phyloP scores from a whole-genome alignment of 2,329 filamentous ascomycete species.

The Fusarium sp. region DNA sequence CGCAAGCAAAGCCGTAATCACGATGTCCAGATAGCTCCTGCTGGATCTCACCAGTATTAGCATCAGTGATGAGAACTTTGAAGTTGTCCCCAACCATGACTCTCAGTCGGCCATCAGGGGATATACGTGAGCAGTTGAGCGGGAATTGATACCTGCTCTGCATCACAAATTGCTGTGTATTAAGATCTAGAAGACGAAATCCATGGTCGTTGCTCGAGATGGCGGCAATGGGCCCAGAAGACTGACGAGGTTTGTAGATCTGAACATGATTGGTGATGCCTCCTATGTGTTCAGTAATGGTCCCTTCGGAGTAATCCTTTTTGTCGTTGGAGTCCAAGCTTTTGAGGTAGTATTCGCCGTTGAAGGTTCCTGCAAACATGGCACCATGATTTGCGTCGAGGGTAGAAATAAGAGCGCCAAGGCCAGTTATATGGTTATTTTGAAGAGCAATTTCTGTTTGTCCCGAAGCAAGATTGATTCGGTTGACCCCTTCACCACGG shows the following conservation, averaged over 20 bases:
- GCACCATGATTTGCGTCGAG: slow-evolving; percentile 65
- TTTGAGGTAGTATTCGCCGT: slow-evolving; percentile 66
- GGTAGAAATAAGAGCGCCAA: slow-evolving; percentile 61
- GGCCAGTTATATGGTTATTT: slow-evolving; percentile 54
- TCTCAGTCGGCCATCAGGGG: slow-evolving; percentile 77
- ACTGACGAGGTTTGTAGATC: slow-evolving; percentile 65
- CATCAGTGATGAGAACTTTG: slow-evolving; percentile 75
- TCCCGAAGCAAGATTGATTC: slow-evolving; percentile 65
- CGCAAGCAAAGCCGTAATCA: slow-evolving; percentile 81
- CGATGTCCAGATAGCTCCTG: slow-evolving; percentile 72
- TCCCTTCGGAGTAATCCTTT: slow-evolving; percentile 57
- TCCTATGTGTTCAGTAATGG: slow-evolving; percentile 61
- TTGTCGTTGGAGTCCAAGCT: slow-evolving; percentile 57
- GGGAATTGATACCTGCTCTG: slow-evolving; percentile 67
- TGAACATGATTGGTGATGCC: slow-evolving; percentile 76
- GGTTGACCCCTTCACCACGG: slow-evolving; percentile 61
- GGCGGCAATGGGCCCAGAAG: slow-evolving; percentile 65
- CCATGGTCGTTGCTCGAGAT: slow-evolving; percentile 73
- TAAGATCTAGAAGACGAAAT: slow-evolving; percentile 70
- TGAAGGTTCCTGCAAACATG: slow-evolving; percentile 70
- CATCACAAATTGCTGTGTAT: slow-evolving; percentile 68
- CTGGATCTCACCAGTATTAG: slow-evolving; percentile 71
- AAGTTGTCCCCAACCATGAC: slow-evolving; percentile 78
- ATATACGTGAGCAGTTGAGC: slow-evolving; percentile 79
- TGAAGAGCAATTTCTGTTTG: slow-evolving; percentile 60